Conservation (phyloP, 2,329 filamentous ascomycete genomes). For the Zelopaecilomyces penicillatus region DNA sequence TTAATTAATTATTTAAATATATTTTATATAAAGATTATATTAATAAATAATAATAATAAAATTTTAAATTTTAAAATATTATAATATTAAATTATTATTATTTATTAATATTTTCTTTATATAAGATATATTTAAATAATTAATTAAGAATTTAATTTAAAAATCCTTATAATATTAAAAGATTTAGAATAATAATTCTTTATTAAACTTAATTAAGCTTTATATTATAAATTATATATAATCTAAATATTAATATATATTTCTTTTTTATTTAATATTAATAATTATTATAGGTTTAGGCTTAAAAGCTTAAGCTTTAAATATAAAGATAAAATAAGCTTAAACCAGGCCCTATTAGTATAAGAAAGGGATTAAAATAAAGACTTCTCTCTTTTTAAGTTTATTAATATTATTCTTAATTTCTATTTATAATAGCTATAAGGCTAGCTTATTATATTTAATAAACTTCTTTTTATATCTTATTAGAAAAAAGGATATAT, state of each 20-base stretch:
- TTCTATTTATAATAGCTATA: too few species aligned
- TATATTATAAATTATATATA: not conserved
- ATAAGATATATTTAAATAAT: not conserved
- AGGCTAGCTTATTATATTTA: too few species aligned
- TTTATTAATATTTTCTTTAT: not conserved
- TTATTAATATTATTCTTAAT: too few species aligned
- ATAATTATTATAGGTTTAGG: not conserved
- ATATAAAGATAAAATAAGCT: too few species aligned
- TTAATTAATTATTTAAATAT: not conserved
- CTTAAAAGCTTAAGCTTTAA: too few species aligned
- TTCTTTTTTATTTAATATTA: not conserved
- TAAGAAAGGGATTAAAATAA: not conserved
- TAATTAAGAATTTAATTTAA: not conserved
- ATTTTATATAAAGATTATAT: too few species aligned
- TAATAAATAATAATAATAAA: not conserved
- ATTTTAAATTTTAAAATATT: not conserved
- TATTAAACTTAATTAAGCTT: not conserved
- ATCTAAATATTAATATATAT: not conserved
- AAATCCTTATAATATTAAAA: not conserved
- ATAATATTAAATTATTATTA: not conserved
- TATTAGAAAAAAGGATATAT: too few species aligned
- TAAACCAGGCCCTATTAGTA: not conserved
- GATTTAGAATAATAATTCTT: not conserved
- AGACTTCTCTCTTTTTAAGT: too few species aligned
- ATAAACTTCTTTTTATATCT: too few species aligned